A percentile compares a stretch with the other conserved stretches of the same genome.
These are phyloP conservation scores for Waltergamsia citrina DNA, from an alignment of 2,329 filamentous ascomycete species.

Conservation along the genomic window DNA sequence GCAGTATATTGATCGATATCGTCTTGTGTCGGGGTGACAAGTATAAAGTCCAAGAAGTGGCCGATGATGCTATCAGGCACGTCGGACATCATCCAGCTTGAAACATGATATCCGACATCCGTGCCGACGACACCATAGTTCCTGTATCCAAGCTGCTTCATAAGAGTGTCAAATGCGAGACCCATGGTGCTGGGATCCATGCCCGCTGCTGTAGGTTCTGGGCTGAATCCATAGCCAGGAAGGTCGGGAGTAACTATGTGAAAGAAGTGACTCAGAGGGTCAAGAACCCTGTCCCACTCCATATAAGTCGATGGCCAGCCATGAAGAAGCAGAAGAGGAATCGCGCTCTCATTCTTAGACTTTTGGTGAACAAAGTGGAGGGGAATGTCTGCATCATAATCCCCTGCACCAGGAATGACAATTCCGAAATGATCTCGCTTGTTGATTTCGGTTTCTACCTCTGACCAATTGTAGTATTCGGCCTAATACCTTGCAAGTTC, in stretches of 20 bases:
- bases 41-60: slow-evolving; percentile 18
- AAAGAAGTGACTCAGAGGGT: background rate
- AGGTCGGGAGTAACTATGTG: slow-evolving; percentile 4
- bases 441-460: no score
- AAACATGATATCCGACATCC: slow-evolving; percentile 3
- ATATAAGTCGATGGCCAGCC: slow-evolving; percentile 7
- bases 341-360: slow-evolving; percentile 4
- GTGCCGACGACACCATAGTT: slow-evolving; percentile 4
- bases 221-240: slow-evolving; percentile 6
- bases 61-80: slow-evolving; percentile 14
- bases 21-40: background rate
- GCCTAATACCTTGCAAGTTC: no score
- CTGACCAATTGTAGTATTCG: no score
- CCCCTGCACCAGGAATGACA: no score
- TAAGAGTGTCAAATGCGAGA: background rate
- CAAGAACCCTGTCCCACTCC: slow-evolving; percentile 4
- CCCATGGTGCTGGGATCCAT: slow-evolving; percentile 1
- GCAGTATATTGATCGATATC: background rate
- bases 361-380: slow-evolving; percentile 7
- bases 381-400: no score
- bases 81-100: slow-evolving; percentile 2
- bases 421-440: no score
- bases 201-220: slow-evolving; percentile 1
- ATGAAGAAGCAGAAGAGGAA: slow-evolving; percentile 7
- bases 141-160: slow-evolving; percentile 4